A percentile compares a stretch with the other conserved stretches of the same genome.
Conservation (phyloP, 495 filamentous ascomycete genomes). For the Talaromyces adpressus region DNA sequence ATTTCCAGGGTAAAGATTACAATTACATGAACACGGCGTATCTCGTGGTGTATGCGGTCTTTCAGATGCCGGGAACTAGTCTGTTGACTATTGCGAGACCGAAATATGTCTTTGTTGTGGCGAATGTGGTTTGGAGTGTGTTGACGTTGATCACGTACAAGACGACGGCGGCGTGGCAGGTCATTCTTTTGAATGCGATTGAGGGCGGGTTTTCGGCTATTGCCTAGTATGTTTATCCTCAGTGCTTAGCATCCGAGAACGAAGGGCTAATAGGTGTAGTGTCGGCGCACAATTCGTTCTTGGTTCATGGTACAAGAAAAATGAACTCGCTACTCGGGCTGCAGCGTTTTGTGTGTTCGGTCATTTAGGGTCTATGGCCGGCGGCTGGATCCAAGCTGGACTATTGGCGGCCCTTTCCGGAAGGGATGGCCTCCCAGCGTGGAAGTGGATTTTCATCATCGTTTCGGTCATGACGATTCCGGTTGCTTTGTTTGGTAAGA, state of each 20-base stretch:
- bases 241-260: not conserved
- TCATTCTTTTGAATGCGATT: constrained; percentile 27
- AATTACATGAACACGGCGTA: constrained; percentile 35
- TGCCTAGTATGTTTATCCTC: constrained; percentile 20
- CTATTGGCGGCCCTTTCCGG: constrained; percentile 22
- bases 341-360: constrained; percentile 37
- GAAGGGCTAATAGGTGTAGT: constrained; percentile 3
- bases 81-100: constrained; percentile 23
- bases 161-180: constrained; percentile 28
- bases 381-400: constrained; percentile 39
- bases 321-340: constrained; percentile 39
- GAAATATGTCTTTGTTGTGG: constrained; percentile 28
- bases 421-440: constrained; percentile 56
- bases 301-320: constrained; percentile 42
- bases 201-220: constrained; percentile 30
- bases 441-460: constrained; percentile 77
- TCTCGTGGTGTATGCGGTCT: constrained; percentile 30
- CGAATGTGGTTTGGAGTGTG: constrained; percentile 27
- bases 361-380: constrained; percentile 37
- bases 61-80: constrained; percentile 29
- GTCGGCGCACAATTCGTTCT: constrained; percentile 55
- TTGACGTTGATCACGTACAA: constrained; percentile 27
- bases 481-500: constrained; percentile 45
- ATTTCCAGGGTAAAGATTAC: constrained; percentile 29
- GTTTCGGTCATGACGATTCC: constrained; percentile 57